phyloP scores from a whole-genome alignment of 108 stramenopile species.

The Skeletonema menzelii region DNA sequence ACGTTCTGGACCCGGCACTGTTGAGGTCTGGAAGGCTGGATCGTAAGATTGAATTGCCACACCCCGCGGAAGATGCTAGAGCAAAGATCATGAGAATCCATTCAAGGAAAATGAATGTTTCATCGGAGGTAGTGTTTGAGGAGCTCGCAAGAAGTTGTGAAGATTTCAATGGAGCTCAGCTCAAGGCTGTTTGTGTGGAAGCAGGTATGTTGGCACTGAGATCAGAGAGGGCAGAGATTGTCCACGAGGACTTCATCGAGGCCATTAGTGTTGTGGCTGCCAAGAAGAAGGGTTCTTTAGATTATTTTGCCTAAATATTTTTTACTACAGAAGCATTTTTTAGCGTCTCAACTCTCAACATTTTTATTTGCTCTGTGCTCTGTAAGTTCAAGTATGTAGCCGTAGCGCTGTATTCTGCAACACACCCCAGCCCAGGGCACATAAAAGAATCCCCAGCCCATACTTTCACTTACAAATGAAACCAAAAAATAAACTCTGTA shows the following conservation, averaged over 20 bases:
- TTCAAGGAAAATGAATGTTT: slow-evolving; percentile 92
- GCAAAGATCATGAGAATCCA: slow-evolving; percentile 95
- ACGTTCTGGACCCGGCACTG: slow-evolving; percentile 98
- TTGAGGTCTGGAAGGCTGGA: slow-evolving; percentile 96
- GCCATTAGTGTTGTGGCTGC: slow-evolving; percentile 97
- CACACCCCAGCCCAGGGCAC: too few relatives aligned
- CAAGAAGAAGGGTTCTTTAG: slow-evolving; percentile 97
- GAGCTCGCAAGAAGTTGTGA: slow-evolving; percentile 95
- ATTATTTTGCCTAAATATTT: slow-evolving; percentile 90
- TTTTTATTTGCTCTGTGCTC: too few relatives aligned
- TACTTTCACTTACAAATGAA: too few relatives aligned
- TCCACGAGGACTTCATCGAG: slow-evolving; percentile 98
- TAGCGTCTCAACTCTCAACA: too few relatives aligned
- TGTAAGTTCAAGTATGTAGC: too few relatives aligned
- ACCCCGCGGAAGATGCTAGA: slow-evolving; percentile 95
- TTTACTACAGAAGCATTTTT: not conserved
- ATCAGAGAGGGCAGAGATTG: slow-evolving; percentile 70
- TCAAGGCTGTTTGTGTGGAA: slow-evolving; percentile 99
- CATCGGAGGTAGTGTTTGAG: slow-evolving; percentile 92
- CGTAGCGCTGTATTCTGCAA: too few relatives aligned
- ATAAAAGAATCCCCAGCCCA: too few relatives aligned
- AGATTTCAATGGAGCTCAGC: slow-evolving; percentile 98
- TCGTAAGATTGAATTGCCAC: slow-evolving; percentile 98
- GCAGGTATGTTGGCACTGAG: slow-evolving; percentile 98
- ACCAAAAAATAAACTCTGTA: too few relatives aligned